These are phyloP conservation scores for Penicillium macrosclerotiorum DNA, from an alignment of 495 filamentous ascomycete genomes.

Conservation along the genomic window DNA sequence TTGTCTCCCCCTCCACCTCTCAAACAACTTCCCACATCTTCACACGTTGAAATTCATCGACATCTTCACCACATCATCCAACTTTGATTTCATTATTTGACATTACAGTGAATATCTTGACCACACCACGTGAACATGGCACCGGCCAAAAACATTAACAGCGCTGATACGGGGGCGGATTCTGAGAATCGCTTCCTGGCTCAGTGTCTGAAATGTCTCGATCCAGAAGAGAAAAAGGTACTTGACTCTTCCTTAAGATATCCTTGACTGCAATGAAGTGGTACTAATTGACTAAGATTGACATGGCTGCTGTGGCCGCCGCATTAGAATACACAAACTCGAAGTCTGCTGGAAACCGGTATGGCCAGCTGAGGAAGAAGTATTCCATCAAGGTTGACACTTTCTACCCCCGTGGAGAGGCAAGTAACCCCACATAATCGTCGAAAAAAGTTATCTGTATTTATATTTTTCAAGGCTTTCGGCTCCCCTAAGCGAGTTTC, in stretches of 20 bases:
- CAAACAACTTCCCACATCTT: not conserved
- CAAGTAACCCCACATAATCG: too few species aligned
- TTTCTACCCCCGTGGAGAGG: not conserved
- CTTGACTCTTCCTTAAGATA: too few species aligned
- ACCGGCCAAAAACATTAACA: too few species aligned
- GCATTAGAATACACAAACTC: constrained; percentile 31
- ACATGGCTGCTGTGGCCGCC: constrained; percentile 20
- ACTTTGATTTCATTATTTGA: not conserved
- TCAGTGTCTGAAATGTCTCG: not conserved
- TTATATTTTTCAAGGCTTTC: not conserved
- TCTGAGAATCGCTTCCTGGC: constrained; percentile 4
- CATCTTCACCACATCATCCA: not conserved
- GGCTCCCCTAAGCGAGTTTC: not conserved
- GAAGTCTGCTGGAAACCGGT: constrained; percentile 30
- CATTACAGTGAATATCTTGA: too few species aligned
- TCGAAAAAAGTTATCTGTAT: too few species aligned
- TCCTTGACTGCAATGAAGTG: not conserved
- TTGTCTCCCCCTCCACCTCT: not conserved
- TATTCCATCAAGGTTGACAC: constrained; percentile 14
- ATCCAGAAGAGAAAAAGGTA: constrained; percentile 1
- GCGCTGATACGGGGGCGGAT: not conserved
- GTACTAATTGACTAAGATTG: constrained; percentile 21
- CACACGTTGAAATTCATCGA: not conserved
- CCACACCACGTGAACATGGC: too few species aligned
- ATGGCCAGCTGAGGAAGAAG: constrained; percentile 26